Base-by-base conservation (phyloP, 805 yeast species). In the Komagataella ulmi region DNA sequence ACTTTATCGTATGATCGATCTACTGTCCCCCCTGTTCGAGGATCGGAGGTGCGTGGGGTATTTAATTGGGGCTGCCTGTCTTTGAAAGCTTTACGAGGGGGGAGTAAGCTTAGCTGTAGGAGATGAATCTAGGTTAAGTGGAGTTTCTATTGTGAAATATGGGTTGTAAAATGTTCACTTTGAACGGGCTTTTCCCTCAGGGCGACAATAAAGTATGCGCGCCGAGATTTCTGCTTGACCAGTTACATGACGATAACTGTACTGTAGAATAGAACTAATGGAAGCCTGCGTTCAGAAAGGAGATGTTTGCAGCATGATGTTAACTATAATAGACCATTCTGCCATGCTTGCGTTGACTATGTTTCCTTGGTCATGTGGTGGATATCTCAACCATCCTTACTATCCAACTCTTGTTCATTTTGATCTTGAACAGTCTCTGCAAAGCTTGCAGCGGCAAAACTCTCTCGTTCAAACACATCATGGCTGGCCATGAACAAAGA, bases 401-500 rank as follows among this genome's bases (percentile, higher is more conserved):
- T 30, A 2, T 30, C 40, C 40, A 30, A 30, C n/a, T 30, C 40
- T 30, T 30, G 40, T 14, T 30, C 40, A 30, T 30, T 5, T 10
- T 30, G 40, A 30, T 30, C 40, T 30, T 30, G 40, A 30, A 30
- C 40, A 8, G 40, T 30, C 40, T 30, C 40, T 30, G 40, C 40
- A 30, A 30, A 30, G 40, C 14, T 30, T 30, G 40, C 40, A 7
- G 14, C 40, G 5, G 40, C 40, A 30, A 30, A 30, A 30, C 40
- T n/a, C 30, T 52, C 54, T 14, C 40, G 48, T 45, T 52, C 54
- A 50, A 52, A 52, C 10, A 52, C 50, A n/a, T 45, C 24, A 36
- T 52, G 54, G 18, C 48, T 45, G 3, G 52, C 52, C 54, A 52
- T 52, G 24, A 52, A 56, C 58, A 73, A 60, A 7, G 70, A 61